phyloP scores from a whole-genome alignment of 345 rosid species.

The Excoecaria agallocha region DNA sequence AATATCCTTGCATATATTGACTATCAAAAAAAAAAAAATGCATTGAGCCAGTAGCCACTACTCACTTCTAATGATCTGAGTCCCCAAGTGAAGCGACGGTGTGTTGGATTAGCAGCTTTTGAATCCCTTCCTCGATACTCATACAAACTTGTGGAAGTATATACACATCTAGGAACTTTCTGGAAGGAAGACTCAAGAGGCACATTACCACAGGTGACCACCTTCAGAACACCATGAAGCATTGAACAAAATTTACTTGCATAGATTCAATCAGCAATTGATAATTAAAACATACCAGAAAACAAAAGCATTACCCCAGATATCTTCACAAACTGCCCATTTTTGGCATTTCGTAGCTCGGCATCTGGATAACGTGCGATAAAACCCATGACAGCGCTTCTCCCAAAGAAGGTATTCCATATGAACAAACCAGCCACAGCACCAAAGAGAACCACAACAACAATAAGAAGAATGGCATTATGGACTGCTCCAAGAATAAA shows the following conservation, averaged over 20 bases:
- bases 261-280: background rate
- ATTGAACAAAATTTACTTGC: background rate
- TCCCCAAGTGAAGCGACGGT: conserved; percentile 93
- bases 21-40: background rate
- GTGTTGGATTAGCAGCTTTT: conserved; percentile 84
- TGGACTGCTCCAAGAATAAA: conserved; percentile 86
- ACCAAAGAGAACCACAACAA: conserved; percentile 65
- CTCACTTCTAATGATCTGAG: conserved; percentile 84
- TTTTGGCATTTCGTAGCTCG: conserved; percentile 92
- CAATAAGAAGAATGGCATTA: conserved; percentile 76
- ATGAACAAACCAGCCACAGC: conserved; percentile 62
- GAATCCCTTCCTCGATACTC: conserved; percentile 99
- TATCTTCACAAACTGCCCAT: conserved; percentile 94
- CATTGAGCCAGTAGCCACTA: conserved; percentile 15
- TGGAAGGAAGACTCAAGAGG: conserved; percentile 98
- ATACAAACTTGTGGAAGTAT: conserved; percentile 86
- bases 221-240: conserved; percentile 43
- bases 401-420: conserved; percentile 86
- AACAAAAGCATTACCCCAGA: conserved; percentile 70
- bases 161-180: conserved; percentile 93
- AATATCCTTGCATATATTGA: background rate
- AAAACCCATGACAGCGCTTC: conserved; percentile 65
- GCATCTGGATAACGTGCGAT: conserved; percentile 82
- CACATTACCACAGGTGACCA: conserved; percentile 94
- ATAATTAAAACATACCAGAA: background rate